Base-by-base conservation (phyloP, 2,329 filamentous ascomycete species). In the Scedosporium apiospermum region DNA sequence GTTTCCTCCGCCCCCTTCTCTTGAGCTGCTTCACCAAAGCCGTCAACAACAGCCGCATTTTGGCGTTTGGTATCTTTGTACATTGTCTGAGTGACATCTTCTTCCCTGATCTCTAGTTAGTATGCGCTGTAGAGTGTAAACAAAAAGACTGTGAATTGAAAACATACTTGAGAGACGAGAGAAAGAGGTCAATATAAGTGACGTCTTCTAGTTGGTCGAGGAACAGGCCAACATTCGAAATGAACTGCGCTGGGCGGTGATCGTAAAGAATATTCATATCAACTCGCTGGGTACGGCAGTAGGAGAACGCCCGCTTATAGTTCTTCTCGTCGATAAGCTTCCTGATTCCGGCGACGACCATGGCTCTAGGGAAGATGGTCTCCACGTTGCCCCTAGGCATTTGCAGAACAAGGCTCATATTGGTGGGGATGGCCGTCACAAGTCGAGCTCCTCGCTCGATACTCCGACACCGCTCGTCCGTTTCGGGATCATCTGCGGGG, bases 231-330 rank as follows among this genome's bases (percentile, higher is more conserved):
- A 96, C 83, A 66, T 87, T 90, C 3, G 82, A 77, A 72, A 97
- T 81, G 71, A 99, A 97, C 67, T 96, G 90, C 44, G 87, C 81
- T 0, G 93, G 91, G n/a, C 87, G 86, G 74, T 98, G 91, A 70
- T 99, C 95, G 70, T 96, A 93, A 2, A 99, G 79, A 65, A 99
- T 93, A 70, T 99, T 99, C 89, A 98, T 93, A 70, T 99, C 95
- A 0, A 99, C 95, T 67, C 96, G 86, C 72, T 99, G 96, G 23
- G 88, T 93, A 60, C 95, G 87, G 72, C 95, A 98, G 65, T 91
- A 88, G 23, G 89, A 79, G 71, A 97, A 99, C 0, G 95, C 95
- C 60, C 84, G 85, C 58, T 83, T 85, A 70, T 97, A 99, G 68
- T 95, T 86, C 72, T 89, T 90, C 38, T 83, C 79, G 62, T 92